Evolutionary conservation across 2,329 filamentous ascomycete genomes (phyloP), one percentile per base, ranked within the genome.

Genomic region (Aspergillus jensenii): DNA sequence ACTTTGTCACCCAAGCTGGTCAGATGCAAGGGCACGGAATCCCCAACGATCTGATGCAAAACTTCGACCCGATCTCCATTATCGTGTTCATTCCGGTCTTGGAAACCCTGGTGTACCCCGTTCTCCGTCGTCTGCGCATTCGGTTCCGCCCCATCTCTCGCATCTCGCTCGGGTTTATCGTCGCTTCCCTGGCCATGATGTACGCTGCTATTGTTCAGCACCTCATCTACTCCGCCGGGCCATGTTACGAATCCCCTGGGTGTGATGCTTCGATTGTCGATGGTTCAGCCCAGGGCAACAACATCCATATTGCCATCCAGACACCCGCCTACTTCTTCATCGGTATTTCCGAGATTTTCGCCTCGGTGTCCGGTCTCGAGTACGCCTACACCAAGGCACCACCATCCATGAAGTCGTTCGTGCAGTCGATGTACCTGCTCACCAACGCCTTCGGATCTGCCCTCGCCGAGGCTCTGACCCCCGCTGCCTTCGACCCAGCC

Each of bases 11-110:
- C 12, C 88, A 91, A 72, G 82, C 82, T 52, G 77, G 75, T n/a
- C 79, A 79, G 60, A 84, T 85, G 88, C 67, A 82, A 53, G 83
- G 87, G 3, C 80, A 88, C 68, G 88, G 89, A 33, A 82, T 90
- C 3, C 90, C 90, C 67, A 93, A 93, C 78, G 90, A 93, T 69
- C 77, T 92, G 57, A 84, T 93, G 67, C 83, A 87, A 71, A 91
- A 91, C 75, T 79, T 93, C 41, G 87, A 92, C 72, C 88, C 90
- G 6, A 84, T 93, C 62, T 84, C 88, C 25, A 84, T 92, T 61
- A 84, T 93, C 65, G 85, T 93, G 68, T 84, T 92, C 74, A 88
- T 91, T 49, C 89, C 89, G 3, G 76, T 92, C 61, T 82, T 87
- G 62, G 89, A 93, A 68, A 80, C 79, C 27, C n/a, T 87, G 39